Evolutionary conservation across 805 yeast species (phyloP).

Genomic region (Ogataea siamensis): DNA sequence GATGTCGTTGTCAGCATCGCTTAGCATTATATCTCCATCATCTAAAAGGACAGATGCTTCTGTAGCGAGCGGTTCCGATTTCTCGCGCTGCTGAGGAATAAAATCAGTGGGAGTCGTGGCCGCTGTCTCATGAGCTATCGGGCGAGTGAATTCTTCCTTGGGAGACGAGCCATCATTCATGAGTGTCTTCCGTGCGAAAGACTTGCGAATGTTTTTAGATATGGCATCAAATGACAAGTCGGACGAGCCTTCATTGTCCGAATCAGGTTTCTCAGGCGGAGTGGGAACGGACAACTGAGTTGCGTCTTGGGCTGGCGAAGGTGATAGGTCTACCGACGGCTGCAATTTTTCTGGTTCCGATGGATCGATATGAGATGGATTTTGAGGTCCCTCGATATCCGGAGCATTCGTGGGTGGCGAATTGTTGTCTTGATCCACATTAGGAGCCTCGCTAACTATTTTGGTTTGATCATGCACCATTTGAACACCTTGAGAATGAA

Average conservation of each 20-base stretch:
- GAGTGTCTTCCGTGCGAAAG: conserved; percentile 27
- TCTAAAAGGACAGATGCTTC: conserved; percentile 12
- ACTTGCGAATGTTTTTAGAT: conserved; percentile 31
- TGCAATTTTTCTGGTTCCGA: neutral
- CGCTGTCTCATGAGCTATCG: conserved; percentile 5
- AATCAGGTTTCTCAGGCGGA: neutral
- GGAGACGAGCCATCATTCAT: conserved; percentile 9
- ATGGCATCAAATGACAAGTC: conserved; percentile 33
- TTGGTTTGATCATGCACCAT: conserved; percentile 18
- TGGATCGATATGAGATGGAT: no score
- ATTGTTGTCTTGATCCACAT: neutral
- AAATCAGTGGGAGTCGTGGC: conserved; percentile 7
- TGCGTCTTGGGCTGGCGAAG: neutral
- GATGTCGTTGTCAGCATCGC: conserved; percentile 27
- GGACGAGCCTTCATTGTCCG: conserved; percentile 3
- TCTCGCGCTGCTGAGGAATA: conserved; percentile 3
- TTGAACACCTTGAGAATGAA: conserved; percentile 21
- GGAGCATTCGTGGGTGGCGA: neutral
- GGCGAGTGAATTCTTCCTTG: conserved; percentile 6
- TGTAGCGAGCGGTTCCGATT: neutral
- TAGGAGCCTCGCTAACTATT: conserved; percentile 8
- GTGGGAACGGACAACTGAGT: neutral
- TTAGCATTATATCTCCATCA: conserved; percentile 21
- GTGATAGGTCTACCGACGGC: neutral
- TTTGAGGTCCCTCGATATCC: no score